phyloP scores from a whole-genome alignment of 208 protist species.

The Herpetomonas tarakana region DNA sequence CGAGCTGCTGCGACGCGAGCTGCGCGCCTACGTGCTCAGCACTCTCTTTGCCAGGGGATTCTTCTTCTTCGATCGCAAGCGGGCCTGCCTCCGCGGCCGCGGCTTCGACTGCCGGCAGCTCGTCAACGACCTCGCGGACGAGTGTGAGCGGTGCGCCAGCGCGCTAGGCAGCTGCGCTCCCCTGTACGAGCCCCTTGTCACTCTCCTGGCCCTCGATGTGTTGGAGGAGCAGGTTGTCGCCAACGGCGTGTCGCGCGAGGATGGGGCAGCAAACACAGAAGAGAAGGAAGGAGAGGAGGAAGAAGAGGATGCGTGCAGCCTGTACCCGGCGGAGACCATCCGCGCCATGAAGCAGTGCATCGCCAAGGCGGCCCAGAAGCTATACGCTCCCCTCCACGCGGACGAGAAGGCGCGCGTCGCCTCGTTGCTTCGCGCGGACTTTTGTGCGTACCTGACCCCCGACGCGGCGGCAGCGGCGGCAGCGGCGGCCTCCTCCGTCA shows the following conservation, averaged over 20 bases:
- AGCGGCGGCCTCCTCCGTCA: not conserved
- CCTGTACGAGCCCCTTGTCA: not conserved
- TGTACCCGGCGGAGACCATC: not conserved
- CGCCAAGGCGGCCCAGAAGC: not conserved
- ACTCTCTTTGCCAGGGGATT: constrained; percentile 8
- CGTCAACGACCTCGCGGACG: not conserved
- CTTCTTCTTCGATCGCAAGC: constrained; percentile 1
- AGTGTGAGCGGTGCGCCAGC: not conserved
- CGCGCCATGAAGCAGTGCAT: not conserved
- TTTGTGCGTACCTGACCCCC: not conserved
- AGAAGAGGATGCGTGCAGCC: not conserved
- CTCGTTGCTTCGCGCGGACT: not conserved
- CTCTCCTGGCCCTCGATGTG: not conserved
- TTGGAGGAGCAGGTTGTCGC: not conserved
- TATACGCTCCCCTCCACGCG: not conserved
- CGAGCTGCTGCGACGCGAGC: constrained; percentile 45
- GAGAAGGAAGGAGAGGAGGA: not conserved
- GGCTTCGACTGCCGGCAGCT: not conserved
- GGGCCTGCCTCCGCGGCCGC: not conserved
- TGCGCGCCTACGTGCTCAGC: constrained; percentile 17
- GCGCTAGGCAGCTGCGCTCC: not conserved
- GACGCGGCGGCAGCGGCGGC: not conserved
- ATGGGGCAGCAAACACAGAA: not conserved
- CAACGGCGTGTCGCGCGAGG: not conserved
- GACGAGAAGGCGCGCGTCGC: not conserved